Evolutionary conservation across 2,329 filamentous ascomycete species (phyloP).

Genomic region (Fusarium fujikuroi): DNA sequence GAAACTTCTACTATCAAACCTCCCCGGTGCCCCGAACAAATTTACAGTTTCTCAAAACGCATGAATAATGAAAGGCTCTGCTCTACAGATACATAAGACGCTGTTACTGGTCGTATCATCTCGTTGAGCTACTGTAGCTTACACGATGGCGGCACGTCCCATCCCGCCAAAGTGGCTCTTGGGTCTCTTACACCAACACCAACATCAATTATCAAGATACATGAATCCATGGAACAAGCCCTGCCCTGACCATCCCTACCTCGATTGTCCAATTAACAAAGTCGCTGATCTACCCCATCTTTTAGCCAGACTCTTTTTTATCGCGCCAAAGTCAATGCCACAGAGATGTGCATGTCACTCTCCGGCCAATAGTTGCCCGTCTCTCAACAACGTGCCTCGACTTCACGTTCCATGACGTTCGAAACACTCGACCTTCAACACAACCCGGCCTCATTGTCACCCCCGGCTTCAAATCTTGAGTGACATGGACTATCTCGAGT

Average conservation of each 20-base stretch:
- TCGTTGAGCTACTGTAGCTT: not conserved
- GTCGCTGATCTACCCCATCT: constrained; percentile 37
- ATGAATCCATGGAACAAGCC: not conserved
- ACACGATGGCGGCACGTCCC: constrained; percentile 34
- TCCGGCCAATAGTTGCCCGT: constrained; percentile 36
- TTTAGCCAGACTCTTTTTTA: constrained; percentile 39
- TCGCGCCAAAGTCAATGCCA: constrained; percentile 29
- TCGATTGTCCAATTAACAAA: constrained; percentile 35
- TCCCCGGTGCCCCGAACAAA: constrained; percentile 12
- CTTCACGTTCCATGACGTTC: constrained; percentile 28
- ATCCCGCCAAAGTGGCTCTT: constrained; percentile 29
- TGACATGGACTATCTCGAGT: constrained; percentile 16
- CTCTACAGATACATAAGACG: not conserved
- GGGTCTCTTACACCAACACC: constrained; percentile 5
- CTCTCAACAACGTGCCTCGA: constrained; percentile 42
- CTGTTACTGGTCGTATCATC: not conserved
- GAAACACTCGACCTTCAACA: constrained; percentile 21
- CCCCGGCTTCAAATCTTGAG: constrained; percentile 4
- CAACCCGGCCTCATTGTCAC: constrained; percentile 1
- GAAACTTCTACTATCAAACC: constrained; percentile 1
- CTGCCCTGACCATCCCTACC: constrained; percentile 17
- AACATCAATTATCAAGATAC: not conserved
- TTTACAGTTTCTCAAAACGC: not conserved
- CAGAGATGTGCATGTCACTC: constrained; percentile 32
- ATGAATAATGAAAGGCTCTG: not conserved